Base-by-base conservation (phyloP, 257 asterid genomes). In the Pogostemon cablin region DNA sequence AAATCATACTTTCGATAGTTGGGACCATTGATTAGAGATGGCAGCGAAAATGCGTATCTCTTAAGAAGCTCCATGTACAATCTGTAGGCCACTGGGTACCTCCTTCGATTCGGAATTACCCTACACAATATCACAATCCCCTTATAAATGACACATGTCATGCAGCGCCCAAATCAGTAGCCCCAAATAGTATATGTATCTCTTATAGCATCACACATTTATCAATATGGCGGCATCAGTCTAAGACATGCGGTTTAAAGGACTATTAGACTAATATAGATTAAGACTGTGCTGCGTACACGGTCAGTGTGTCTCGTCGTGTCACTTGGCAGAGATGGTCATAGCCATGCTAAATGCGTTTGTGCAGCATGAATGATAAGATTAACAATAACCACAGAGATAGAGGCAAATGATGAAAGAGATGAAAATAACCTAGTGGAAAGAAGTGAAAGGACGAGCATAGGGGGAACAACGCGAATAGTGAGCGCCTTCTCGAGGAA, bases 11-110 rank as follows among this genome's bases (percentile, higher is more conserved):
- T 83, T 15, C 78, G 84, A 81, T 93, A 87, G 63, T 87, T 84
- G 49, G 98, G 96, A 44, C 93, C 90, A 79, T 88, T 87, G 75
- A 88, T 79, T 63, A 86, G 80, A 72, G 95, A 83, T 12, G 87
- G 80, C 82, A 93, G 77, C 42, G 96, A 91, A 77, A 93, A 89
- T 7, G 86, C 88, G 44, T 93, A 86, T 85, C 92, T 74, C 75
- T 80, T 93, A 25, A 93, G 71, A 65, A 93, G 86, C 86, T 93
- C 99, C 95, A 93, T 78, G 62, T 86, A 93, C 72, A 93, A 84
- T 80, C 99, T 86, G 70, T 89, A 93, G 1, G 96, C 96, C 62
- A 61, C 90, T 0, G 96, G 98, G 62, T 91, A 78, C 86, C 74
- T 79, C 80, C 87, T 86, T 56, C 99, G 86, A 39, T 59, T 61